Conservation (phyloP, 495 filamentous ascomycete species). For the Annulohypoxylon nitens region DNA sequence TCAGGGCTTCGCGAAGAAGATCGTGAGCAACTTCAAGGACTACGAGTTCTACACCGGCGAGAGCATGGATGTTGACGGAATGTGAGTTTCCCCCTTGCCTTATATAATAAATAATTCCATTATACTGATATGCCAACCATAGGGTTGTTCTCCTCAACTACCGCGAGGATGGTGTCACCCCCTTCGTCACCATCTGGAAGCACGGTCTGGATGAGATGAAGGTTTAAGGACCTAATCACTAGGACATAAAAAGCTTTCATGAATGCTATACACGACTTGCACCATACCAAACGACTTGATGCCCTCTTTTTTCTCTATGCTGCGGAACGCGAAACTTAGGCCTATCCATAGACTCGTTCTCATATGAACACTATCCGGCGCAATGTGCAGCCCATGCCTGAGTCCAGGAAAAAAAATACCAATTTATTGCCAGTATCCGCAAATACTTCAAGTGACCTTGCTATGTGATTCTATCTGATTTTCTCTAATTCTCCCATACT, state of each 20-base stretch:
- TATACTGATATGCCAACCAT: conserved; percentile 53
- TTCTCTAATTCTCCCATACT: background rate
- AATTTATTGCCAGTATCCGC: conserved; percentile 18
- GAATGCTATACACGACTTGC: conserved; percentile 35
- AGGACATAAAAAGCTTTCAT: conserved; percentile 20
- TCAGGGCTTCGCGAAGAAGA: conserved; percentile 77
- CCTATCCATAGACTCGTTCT: conserved; percentile 34
- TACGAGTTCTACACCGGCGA: conserved; percentile 94
- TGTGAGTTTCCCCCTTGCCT: conserved; percentile 64
- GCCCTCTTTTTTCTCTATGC: conserved; percentile 35
- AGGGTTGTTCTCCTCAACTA: conserved; percentile 97
- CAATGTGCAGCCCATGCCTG: conserved; percentile 34
- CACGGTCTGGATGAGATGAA: conserved; percentile 91
- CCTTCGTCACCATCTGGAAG: conserved; percentile 94
- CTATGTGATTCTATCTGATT: conserved; percentile 16
- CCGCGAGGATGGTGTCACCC: conserved; percentile 94
- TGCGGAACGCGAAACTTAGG: conserved; percentile 21
- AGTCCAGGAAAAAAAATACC: conserved; percentile 27
- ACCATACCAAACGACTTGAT: conserved; percentile 39
- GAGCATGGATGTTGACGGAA: conserved; percentile 91
- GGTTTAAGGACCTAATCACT: conserved; percentile 72
- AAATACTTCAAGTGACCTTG: conserved; percentile 13
- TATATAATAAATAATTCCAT: conserved; percentile 7
- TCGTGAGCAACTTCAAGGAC: conserved; percentile 88
- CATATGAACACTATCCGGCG: conserved; percentile 30